Evolutionary conservation across 208 protist genomes (phyloP).

Genomic region (Tetramitus jugosus): DNA sequence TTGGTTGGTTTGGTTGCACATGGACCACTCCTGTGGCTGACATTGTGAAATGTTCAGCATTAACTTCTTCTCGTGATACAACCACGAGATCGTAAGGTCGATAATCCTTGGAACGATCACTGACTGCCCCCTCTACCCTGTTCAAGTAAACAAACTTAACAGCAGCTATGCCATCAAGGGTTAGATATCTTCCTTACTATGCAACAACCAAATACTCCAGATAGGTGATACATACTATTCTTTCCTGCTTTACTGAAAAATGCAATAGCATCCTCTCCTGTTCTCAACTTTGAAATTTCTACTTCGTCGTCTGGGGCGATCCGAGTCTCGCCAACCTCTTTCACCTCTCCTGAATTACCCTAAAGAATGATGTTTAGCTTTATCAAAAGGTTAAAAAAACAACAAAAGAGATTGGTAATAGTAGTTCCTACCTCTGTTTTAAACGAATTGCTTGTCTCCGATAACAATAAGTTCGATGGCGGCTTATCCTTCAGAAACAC

Average conservation of each 20-base stretch:
- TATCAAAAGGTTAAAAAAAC: background rate
- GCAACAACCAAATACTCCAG: too few relatives aligned
- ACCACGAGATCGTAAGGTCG: constrained; percentile 80
- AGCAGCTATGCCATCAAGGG: too few relatives aligned
- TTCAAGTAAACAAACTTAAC: constrained; percentile 87
- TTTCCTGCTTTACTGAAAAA: constrained; percentile 80
- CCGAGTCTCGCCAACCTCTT: background rate
- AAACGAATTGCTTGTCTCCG: constrained; percentile 32
- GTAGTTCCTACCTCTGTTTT: too few relatives aligned
- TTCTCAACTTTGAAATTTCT: constrained; percentile 61
- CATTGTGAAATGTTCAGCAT: constrained; percentile 82
- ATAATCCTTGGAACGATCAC: constrained; percentile 56
- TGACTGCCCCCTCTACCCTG: too few relatives aligned
- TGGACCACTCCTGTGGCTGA: constrained; percentile 81
- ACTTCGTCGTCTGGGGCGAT: constrained; percentile 69
- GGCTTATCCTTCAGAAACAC: background rate
- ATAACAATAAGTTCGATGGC: background rate
- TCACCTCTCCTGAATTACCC: background rate
- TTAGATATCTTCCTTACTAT: too few relatives aligned
- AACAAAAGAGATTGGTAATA: background rate
- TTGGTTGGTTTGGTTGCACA: constrained; percentile 64
- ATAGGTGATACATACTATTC: constrained; percentile 34
- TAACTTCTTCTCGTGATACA: constrained; percentile 53
- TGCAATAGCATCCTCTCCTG: constrained; percentile 75
- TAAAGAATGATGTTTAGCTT: background rate